Conservation (phyloP, 2,329 filamentous ascomycete genomes). For the Diaporthe australafricana region DNA sequence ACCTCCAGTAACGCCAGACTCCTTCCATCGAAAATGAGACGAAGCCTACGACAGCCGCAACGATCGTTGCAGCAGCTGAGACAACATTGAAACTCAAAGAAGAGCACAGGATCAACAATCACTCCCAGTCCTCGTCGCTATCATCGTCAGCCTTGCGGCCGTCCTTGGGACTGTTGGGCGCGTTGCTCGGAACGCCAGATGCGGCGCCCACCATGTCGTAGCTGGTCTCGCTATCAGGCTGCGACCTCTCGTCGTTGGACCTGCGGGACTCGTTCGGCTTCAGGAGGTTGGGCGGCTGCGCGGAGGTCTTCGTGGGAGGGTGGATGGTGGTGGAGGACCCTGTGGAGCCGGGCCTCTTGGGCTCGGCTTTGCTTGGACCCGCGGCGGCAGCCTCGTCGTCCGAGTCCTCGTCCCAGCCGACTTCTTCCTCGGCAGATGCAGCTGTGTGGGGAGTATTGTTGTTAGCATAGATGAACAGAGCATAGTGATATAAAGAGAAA, state of each 20-base stretch:
- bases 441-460: constrained; percentile 57
- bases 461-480: constrained; percentile 40
- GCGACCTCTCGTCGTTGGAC: constrained; percentile 90
- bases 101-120: constrained; percentile 38
- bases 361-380: constrained; percentile 44
- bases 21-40: constrained; percentile 6
- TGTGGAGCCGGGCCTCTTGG: constrained; percentile 58
- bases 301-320: constrained; percentile 49
- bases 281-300: constrained; percentile 52
- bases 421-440: constrained; percentile 78
- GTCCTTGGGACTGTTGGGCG: constrained; percentile 75
- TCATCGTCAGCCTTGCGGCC: constrained; percentile 65
- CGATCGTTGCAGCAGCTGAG: not conserved
- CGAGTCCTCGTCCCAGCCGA: constrained; percentile 73
- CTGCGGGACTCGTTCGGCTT: constrained; percentile 76
- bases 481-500: constrained; percentile 13
- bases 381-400: constrained; percentile 48
- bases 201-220: constrained; percentile 90
- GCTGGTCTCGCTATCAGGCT: constrained; percentile 92
- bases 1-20: constrained; percentile 26
- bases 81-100: not conserved
- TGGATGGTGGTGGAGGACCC: constrained; percentile 72
- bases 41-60: not conserved
- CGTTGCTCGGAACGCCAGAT: constrained; percentile 81
- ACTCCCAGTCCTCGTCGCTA: constrained; percentile 84